Evolutionary conservation across 1,139 yeast genomes (phyloP).

Genomic region (Blastobotrys serpentis): DNA sequence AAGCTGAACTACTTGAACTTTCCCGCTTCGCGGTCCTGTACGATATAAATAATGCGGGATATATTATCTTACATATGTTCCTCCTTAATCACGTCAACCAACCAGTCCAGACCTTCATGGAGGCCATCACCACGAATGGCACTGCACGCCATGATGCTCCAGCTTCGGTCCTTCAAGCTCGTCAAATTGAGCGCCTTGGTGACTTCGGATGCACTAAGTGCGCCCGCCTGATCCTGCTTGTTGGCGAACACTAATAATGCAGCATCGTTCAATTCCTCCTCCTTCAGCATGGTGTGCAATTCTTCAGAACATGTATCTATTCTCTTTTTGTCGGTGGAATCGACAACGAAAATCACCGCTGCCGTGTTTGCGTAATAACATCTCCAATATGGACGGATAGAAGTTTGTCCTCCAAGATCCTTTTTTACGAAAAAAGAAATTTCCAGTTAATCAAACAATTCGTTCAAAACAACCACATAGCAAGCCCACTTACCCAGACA

Average conservation of each 20-base stretch:
- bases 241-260: constrained; percentile 94
- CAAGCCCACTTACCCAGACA: constrained; percentile 50
- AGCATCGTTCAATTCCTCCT: constrained; percentile 86
- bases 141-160: constrained; percentile 97
- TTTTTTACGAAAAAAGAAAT: constrained; percentile 35
- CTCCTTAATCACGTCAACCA: constrained; percentile 92
- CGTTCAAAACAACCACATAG: too few relatives aligned
- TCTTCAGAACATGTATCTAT: constrained; percentile 85
- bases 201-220: constrained; percentile 91
- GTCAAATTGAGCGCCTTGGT: constrained; percentile 82
- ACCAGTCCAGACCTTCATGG: constrained; percentile 95
- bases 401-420: constrained; percentile 97
- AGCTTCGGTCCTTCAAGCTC: constrained; percentile 89
- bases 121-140: constrained; percentile 96
- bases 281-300: constrained; percentile 84
- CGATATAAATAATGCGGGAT: not conserved
- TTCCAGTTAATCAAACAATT: too few relatives aligned
- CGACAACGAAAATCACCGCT: constrained; percentile 94
- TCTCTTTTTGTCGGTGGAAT: constrained; percentile 93
- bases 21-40: too few relatives aligned
- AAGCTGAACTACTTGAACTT: too few relatives aligned
- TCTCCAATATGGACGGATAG: constrained; percentile 97
- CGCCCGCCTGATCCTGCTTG: constrained; percentile 96
- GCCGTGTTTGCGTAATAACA: constrained; percentile 96
- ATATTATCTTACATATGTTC: constrained; percentile 40